Conservation (phyloP, 345 rosid species). For the Brassica carinata region DNA sequence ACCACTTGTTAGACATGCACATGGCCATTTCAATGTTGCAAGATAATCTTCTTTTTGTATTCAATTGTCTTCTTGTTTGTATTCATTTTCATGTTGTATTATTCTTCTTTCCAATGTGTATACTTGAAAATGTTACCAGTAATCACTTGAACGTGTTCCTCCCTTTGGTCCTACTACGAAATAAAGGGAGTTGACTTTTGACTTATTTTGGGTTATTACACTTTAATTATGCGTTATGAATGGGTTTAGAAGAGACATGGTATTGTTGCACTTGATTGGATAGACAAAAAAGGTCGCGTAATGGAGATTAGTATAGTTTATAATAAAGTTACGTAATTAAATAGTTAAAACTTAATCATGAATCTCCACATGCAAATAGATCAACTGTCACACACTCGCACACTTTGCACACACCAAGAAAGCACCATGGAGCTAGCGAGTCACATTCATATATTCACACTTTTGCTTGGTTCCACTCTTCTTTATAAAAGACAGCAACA, state of each 20-base stretch:
- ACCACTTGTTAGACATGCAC: constrained; percentile 28
- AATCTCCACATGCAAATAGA: constrained; percentile 34
- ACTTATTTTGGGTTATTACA: neutral
- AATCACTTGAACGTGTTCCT: neutral
- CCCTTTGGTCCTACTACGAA: constrained; percentile 8
- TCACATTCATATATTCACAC: constrained; percentile 24
- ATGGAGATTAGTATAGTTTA: constrained; percentile 3
- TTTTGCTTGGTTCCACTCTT: neutral
- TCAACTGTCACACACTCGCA: constrained; percentile 13
- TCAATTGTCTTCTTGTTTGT: neutral
- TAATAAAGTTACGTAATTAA: neutral
- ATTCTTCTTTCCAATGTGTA: constrained; percentile 12
- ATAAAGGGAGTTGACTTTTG: neutral
- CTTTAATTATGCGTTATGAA: neutral
- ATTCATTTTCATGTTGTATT: neutral
- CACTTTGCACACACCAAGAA: constrained; percentile 3
- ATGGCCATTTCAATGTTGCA: constrained; percentile 23
- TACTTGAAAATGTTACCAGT: constrained; percentile 12
- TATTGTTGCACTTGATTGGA: constrained; percentile 2
- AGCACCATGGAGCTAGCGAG: constrained; percentile 6
- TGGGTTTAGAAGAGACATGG: neutral
- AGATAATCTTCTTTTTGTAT: constrained; percentile 16
- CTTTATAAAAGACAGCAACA: constrained; percentile 1
- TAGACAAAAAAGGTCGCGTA: neutral
- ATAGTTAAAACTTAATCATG: constrained; percentile 21